Conservation (phyloP, 805 yeast genomes). For the Sugiyamaella lignohabitans region DNA sequence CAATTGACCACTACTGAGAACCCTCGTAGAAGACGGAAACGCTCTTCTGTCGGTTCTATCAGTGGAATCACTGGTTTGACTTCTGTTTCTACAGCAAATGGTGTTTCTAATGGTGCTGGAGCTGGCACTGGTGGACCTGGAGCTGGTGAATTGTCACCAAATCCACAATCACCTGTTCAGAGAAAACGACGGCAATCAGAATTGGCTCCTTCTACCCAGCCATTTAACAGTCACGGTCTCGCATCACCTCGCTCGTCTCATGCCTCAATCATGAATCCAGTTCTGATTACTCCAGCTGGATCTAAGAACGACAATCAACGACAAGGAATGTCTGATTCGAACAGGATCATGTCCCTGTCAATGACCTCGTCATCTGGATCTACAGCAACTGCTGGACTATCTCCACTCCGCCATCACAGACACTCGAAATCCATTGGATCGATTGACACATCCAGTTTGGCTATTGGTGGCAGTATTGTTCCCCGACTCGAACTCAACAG, state of each 20-base stretch:
- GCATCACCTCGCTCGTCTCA: too few relatives aligned
- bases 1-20: constrained; percentile 25
- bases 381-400: not conserved
- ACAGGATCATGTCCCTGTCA: not conserved
- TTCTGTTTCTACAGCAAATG: too few relatives aligned
- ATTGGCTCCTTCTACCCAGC: not conserved
- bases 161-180: not conserved
- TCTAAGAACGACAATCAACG: too few relatives aligned
- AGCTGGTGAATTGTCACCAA: too few relatives aligned
- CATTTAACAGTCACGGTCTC: not conserved
- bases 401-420: constrained; percentile 3
- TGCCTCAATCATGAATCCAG: too few relatives aligned
- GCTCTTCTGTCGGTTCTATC: constrained; percentile 11
- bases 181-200: not conserved
- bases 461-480: constrained; percentile 4
- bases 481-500: constrained; percentile 1
- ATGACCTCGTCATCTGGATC: not conserved
- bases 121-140: too few relatives aligned
- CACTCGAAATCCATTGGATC: constrained; percentile 12
- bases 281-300: too few relatives aligned
- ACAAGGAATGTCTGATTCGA: too few relatives aligned
- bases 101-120: too few relatives aligned
- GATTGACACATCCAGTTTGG: constrained; percentile 3
- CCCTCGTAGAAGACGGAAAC: constrained; percentile 20
- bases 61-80: not conserved